phyloP scores from a whole-genome alignment of 2,329 filamentous ascomycete genomes.

The Calonectria montana region DNA sequence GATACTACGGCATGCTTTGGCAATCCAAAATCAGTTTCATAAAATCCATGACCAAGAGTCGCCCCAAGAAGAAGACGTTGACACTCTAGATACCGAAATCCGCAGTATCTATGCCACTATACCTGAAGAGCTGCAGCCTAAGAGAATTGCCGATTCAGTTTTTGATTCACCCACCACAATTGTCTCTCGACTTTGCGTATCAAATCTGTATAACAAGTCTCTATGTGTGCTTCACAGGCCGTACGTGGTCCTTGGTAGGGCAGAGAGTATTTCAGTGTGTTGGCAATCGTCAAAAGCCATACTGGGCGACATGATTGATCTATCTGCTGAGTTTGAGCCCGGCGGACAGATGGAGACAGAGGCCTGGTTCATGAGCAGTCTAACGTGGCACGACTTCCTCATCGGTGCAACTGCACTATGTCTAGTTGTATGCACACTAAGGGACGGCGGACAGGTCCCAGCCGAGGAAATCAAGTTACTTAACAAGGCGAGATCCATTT shows the following conservation, averaged over 20 bases:
- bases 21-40: neutral
- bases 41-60: neutral
- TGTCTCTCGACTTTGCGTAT: neutral
- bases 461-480: neutral
- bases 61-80: neutral
- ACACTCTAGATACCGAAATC: neutral
- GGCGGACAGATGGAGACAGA: conserved; percentile 3
- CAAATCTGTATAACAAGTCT: neutral
- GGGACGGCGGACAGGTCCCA: neutral
- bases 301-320: neutral
- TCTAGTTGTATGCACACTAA: neutral
- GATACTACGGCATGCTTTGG: neutral
- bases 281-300: neutral
- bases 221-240: neutral
- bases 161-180: neutral
- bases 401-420: conserved; percentile 1
- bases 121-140: neutral
- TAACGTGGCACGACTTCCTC: conserved; percentile 11
- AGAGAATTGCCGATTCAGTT: neutral
- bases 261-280: neutral
- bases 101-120: neutral
- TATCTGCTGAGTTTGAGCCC: neutral
- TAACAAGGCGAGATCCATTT: neutral
- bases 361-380: conserved; percentile 5
- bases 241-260: neutral